Conservation (phyloP, 202 grass and related monocot genomes). For the Setaria viridis region DNA sequence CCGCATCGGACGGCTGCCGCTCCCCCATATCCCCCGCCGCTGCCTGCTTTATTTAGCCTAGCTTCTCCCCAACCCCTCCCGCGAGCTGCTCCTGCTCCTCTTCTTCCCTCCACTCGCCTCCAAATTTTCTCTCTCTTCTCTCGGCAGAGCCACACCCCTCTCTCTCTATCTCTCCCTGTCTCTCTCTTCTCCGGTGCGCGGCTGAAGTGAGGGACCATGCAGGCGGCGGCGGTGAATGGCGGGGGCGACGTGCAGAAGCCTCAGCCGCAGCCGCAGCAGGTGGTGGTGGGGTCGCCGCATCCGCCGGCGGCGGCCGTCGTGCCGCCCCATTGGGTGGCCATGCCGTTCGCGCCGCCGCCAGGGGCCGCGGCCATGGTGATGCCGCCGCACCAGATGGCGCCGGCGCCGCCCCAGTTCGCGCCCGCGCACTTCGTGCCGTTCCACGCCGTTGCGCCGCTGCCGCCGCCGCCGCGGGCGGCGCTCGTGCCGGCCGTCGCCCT, state of each 20-base stretch:
- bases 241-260: slow-evolving; percentile 51
- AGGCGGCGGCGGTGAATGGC: slow-evolving; percentile 53
- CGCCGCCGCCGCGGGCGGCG: slow-evolving; percentile 40
- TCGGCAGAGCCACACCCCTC: neutral
- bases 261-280: slow-evolving; percentile 45
- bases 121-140: slow-evolving; percentile 41
- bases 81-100: slow-evolving; percentile 54
- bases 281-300: slow-evolving; percentile 33
- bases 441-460: slow-evolving; percentile 52
- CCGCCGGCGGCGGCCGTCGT: slow-evolving; percentile 42
- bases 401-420: slow-evolving; percentile 72
- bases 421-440: slow-evolving; percentile 82
- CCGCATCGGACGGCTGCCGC: slow-evolving; percentile 59
- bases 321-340: slow-evolving; percentile 77
- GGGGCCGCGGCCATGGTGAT: slow-evolving; percentile 76
- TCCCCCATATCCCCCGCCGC: slow-evolving; percentile 46
- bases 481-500: slow-evolving; percentile 30
- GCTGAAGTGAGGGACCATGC: slow-evolving; percentile 56
- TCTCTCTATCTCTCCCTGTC: neutral
- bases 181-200: slow-evolving; percentile 16
- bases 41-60: slow-evolving; percentile 75
- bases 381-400: slow-evolving; percentile 80
- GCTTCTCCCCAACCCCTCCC: slow-evolving; percentile 30
- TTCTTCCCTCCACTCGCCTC: slow-evolving; percentile 46
- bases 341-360: slow-evolving; percentile 70